Evolutionary conservation across 192 early-diverging fungal species (phyloP).

Genomic region (Bifiguratus adelaidae): DNA sequence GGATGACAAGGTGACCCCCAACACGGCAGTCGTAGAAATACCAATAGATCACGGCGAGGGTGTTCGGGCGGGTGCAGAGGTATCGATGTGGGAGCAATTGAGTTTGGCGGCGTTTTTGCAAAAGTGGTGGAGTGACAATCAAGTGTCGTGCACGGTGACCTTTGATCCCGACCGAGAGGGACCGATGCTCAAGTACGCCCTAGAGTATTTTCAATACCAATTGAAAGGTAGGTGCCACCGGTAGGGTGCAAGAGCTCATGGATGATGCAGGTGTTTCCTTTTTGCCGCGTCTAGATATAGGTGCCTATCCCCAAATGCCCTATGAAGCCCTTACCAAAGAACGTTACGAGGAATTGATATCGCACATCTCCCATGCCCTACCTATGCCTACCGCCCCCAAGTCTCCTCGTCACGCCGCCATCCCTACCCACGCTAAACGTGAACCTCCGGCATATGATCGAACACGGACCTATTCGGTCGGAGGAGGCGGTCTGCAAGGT

Average conservation of each 20-base stretch:
- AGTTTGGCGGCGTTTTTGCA: constrained; percentile 31
- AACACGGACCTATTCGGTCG: too few relatives aligned
- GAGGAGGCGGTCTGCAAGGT: too few relatives aligned
- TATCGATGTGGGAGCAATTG: constrained; percentile 40
- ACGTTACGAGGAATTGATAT: constrained; percentile 16
- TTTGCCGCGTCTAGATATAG: constrained; percentile 18
- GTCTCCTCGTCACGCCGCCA: too few relatives aligned
- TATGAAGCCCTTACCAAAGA: constrained; percentile 28
- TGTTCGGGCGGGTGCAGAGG: constrained; percentile 17
- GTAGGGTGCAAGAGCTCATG: neutral
- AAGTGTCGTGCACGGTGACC: constrained; percentile 33
- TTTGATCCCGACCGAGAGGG: constrained; percentile 27
- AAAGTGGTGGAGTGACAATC: constrained; percentile 33
- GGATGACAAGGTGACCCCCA: constrained; percentile 19
- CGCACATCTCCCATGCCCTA: constrained; percentile 1
- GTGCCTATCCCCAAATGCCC: constrained; percentile 34
- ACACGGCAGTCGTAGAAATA: constrained; percentile 27
- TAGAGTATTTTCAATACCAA: constrained; percentile 37
- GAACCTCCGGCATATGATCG: too few relatives aligned
- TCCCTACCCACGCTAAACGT: too few relatives aligned
- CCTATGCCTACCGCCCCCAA: neutral
- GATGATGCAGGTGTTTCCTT: constrained; percentile 19
- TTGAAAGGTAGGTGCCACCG: constrained; percentile 24
- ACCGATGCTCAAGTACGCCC: constrained; percentile 11
- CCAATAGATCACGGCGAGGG: constrained; percentile 33